A percentile compares a stretch with the other conserved stretches of the same genome.
Evolutionary conservation across 2,329 filamentous ascomycete genomes (phyloP).

Genomic region (Paraphaeosphaeria minitans): DNA sequence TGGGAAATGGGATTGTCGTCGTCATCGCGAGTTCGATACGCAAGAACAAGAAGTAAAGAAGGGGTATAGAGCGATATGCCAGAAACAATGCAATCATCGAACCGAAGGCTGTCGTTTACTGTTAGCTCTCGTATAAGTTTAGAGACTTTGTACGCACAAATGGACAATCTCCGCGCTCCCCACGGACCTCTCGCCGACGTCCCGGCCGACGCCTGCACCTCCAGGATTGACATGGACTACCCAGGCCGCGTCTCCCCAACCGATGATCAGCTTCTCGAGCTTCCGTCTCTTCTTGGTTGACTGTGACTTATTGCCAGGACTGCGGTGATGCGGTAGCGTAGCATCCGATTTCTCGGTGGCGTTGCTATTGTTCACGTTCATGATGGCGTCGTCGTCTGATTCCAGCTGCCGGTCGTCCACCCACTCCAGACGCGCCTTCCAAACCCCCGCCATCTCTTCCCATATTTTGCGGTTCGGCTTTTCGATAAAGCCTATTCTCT

Average conservation of each 20-base stretch:
- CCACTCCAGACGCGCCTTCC: slow-evolving; percentile 93
- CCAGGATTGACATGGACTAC: slow-evolving; percentile 88
- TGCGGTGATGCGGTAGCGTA: slow-evolving; percentile 51
- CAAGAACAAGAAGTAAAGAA: slow-evolving; percentile 86
- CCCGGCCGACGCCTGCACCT: slow-evolving; percentile 67
- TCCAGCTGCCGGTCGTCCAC: slow-evolving; percentile 84
- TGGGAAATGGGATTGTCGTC: slow-evolving; percentile 64
- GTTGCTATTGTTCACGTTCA: slow-evolving; percentile 42
- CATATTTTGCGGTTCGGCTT: slow-evolving; percentile 84
- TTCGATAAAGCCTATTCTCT: slow-evolving; percentile 89
- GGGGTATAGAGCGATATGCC: slow-evolving; percentile 96
- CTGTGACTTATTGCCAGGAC: slow-evolving; percentile 46
- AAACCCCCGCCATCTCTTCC: slow-evolving; percentile 96
- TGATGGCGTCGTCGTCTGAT: slow-evolving; percentile 64
- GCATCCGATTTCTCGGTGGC: slow-evolving; percentile 40
- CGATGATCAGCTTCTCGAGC: slow-evolving; percentile 81
- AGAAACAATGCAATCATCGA: slow-evolving; percentile 92
- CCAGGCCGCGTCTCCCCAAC: slow-evolving; percentile 97
- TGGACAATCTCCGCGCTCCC: slow-evolving; percentile 90
- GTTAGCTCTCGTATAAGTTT: slow-evolving; percentile 35
- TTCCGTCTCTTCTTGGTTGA: slow-evolving; percentile 40
- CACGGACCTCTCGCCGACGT: slow-evolving; percentile 71
- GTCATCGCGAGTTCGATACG: slow-evolving; percentile 78
- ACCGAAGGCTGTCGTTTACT: slow-evolving; percentile 70
- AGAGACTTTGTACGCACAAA: slow-evolving; percentile 65